Conservation (phyloP, 495 filamentous ascomycete species). For the Paragyromitra xinjiangensis region DNA sequence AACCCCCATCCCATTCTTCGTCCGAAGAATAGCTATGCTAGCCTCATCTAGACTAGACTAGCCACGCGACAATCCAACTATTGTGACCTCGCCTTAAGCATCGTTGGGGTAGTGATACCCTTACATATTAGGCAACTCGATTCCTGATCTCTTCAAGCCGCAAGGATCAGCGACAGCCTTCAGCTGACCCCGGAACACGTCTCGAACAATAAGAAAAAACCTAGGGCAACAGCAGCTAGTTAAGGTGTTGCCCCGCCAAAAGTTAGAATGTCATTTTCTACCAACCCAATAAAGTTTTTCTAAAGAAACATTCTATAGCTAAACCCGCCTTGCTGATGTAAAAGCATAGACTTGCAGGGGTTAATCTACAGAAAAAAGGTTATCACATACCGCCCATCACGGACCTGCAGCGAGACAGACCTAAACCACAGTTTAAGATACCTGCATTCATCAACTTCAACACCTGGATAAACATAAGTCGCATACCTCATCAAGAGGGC, state of each 20-base stretch:
- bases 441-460: no score
- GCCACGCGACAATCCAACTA: neutral
- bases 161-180: neutral
- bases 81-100: neutral
- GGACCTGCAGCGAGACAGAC: neutral
- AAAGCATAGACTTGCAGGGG: neutral
- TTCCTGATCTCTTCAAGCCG: neutral
- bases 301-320: constrained; percentile 1
- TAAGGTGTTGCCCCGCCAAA: neutral
- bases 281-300: neutral
- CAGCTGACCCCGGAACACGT: neutral
- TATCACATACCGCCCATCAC: neutral
- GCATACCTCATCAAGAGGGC: no score
- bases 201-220: neutral
- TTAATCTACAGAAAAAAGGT: no score
- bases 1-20: neutral
- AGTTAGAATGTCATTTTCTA: neutral
- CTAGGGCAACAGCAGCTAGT: neutral
- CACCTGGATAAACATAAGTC: no score
- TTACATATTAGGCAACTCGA: constrained; percentile 13
- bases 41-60: neutral
- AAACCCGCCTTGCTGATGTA: neutral
- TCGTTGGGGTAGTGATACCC: constrained; percentile 4
- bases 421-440: no score
- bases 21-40: neutral